Evolutionary conservation across 1,284 basidiomycete genomes (phyloP), one percentile per base, ranked within the genome.

Genomic region (Golubevia pallescens): DNA sequence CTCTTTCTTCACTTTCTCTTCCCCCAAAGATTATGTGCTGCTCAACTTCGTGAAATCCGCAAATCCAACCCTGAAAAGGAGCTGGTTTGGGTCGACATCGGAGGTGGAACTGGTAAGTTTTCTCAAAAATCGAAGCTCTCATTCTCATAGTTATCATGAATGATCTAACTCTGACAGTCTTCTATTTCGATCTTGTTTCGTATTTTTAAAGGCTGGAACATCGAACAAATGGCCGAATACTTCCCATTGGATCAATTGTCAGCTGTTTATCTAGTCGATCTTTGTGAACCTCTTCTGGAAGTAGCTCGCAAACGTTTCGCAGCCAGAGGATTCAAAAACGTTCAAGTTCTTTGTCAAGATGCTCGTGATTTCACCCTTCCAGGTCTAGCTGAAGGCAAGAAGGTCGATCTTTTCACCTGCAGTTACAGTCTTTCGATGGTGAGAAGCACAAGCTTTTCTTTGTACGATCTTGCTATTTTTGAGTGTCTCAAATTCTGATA

Each of bases 21-120:
- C 13, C n/a, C 16, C 57, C 61, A 14, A 55, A 38, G 34, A 38
- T 10, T 38, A 38, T 38, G 34, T 38, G 34, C 34, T 38, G 34
- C 34, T 38, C 34, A 38, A 38, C 34, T 38, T 38, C 34, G 34
- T 38, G 34, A 38, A 38, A 38, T 38, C 10, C 34, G 34, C 34
- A 38, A 38, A n/a, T n/a, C n/a, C n/a, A 73, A 87, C 21, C 88
- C 88, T 0, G 75, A 86, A 0, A 88, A 89, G 75, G 87, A 88
- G 28, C 87, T 92, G 8, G 88, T 93, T 34, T 93, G 93, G 93
- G 88, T 93, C 34, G 93, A 93, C 83, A 90, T 93, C 64, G 93
- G 92, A 7, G 93, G 92, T 28, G 93, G 92, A 42, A 93, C 92
- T 8, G 91, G 90, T 88, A 61, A 65, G 77, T 66, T 14, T 8